phyloP scores from a whole-genome alignment of 1,284 basidiomycete species.

The Xanthoconium separans region DNA sequence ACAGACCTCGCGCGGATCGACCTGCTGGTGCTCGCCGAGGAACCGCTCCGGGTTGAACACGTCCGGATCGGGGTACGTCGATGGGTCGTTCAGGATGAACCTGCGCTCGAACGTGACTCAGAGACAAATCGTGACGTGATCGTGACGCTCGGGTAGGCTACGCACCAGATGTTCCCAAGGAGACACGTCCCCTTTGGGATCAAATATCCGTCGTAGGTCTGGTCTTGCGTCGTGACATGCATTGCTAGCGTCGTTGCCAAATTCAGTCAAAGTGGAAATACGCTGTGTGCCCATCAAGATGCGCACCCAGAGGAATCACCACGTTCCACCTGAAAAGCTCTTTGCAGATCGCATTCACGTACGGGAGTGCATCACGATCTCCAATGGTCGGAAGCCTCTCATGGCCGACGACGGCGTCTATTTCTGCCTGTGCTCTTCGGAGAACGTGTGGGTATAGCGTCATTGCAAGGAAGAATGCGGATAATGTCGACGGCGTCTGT shows the following conservation, averaged over 20 bases:
- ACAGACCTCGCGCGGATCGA: constrained; percentile 9
- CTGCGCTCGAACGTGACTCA: background rate
- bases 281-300: too few relatives aligned
- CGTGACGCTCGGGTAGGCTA: background rate
- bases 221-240: constrained; percentile 35
- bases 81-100: constrained; percentile 10
- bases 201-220: constrained; percentile 33
- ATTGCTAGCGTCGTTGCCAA: constrained; percentile 32
- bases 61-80: constrained; percentile 11
- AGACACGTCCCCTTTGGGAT: constrained; percentile 38
- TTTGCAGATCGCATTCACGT: constrained; percentile 8
- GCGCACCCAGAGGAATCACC: background rate
- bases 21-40: constrained; percentile 8
- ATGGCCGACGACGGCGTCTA: constrained; percentile 5
- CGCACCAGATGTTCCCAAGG: constrained; percentile 20
- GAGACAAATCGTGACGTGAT: too few relatives aligned
- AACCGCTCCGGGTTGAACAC: constrained; percentile 21
- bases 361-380: constrained; percentile 12
- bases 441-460: background rate
- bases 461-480: background rate
- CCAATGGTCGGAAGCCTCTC: constrained; percentile 25
- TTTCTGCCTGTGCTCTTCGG: background rate
- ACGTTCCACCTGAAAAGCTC: background rate
- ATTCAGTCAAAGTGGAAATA: constrained; percentile 15
- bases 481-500: background rate